Base-by-base conservation (phyloP, 1,284 basidiomycete species). In the Naganishia cerealis region DNA sequence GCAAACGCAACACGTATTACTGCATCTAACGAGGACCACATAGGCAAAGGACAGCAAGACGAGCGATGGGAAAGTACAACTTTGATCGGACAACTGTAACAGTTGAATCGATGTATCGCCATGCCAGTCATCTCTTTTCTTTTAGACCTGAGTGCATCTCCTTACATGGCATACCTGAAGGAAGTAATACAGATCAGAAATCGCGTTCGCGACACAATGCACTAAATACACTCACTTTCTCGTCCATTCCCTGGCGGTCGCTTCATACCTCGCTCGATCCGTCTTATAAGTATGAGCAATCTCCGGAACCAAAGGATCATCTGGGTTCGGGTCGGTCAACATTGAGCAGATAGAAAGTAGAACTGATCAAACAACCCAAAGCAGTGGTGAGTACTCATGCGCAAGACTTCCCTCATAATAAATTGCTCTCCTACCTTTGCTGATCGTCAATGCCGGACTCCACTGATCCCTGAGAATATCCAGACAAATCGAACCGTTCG, bases 361-460 rank as follows among this genome's bases (percentile, higher is more conserved):
- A 42, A 96, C 93, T 94, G 15, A 72, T 39, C 3, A 12, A 15
- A 50, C 8, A 65, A 13, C 10, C 13, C 7, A n/a, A 39, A 24
- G 12, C 13, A 21, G 43, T 29, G 29, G 36, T 65, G 16, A 40
- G 42, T 13, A 43, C 26, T 7, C 18, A 29, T 21, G 53, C 18
- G 39, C 21, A 12, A 29, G n/a, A 43, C 46, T 58, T 43, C 38
- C 6, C 57, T 38, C 12, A 33, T n/a, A 13, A 52, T 4, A 26
- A 4, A 38, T 7, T 8, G 15, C 16, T 1, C 29, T 38, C 77
- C 86, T 69, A 93, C 93, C 94, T 86, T 99, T 98, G 77, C 94
- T 96, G 77, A 99, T 97, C 69, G 96, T 98, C 83, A 99, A 84
- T 57, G 96, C 96, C 59, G 96, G 96, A 72, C 91, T 94, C 94